These are phyloP conservation scores for Penicillium fimorum DNA, from an alignment of 495 filamentous ascomycete species.

Conservation along the genomic window DNA sequence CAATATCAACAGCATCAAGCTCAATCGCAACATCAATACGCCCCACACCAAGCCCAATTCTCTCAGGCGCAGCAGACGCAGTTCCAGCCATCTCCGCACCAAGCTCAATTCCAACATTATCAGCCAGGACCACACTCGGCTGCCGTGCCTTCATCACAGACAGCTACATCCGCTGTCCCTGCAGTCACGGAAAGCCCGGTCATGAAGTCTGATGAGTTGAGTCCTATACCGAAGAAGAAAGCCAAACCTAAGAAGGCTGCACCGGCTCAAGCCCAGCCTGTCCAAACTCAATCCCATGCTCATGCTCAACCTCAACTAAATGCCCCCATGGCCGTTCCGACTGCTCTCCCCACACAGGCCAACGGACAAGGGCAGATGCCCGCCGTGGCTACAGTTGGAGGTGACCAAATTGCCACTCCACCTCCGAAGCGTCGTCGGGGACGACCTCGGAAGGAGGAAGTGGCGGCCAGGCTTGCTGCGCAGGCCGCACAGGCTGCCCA, in stretches of 20 bases:
- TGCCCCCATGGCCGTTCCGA: background rate
- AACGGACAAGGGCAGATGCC: constrained; percentile 21
- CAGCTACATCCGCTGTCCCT: constrained; percentile 7
- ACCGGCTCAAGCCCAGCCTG: constrained; percentile 12
- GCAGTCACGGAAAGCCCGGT: constrained; percentile 2
- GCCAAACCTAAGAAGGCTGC: constrained; percentile 18
- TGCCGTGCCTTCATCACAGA: constrained; percentile 5
- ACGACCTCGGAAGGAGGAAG: constrained; percentile 31
- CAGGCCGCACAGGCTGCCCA: constrained; percentile 21
- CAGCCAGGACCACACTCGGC: constrained; percentile 21
- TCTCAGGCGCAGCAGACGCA: constrained; percentile 15
- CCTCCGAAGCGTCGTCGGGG: constrained; percentile 28
- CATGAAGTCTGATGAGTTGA: constrained; percentile 15
- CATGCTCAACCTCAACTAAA: constrained; percentile 3
- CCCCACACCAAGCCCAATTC: constrained; percentile 13
- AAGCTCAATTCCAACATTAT: constrained; percentile 26
- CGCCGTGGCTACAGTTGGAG: background rate
- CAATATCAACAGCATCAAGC: constrained; percentile 26
- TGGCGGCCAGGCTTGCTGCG: constrained; percentile 24
- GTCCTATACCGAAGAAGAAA: constrained; percentile 29
- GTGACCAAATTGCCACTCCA: constrained; percentile 13
- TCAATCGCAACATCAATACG: constrained; percentile 14
- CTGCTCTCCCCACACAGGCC: constrained; percentile 7
- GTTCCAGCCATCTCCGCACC: constrained; percentile 12
- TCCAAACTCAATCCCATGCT: constrained; percentile 8